These are phyloP conservation scores for Mallotus japonicus DNA, from an alignment of 441 rosid genomes.

Conservation along the genomic window DNA sequence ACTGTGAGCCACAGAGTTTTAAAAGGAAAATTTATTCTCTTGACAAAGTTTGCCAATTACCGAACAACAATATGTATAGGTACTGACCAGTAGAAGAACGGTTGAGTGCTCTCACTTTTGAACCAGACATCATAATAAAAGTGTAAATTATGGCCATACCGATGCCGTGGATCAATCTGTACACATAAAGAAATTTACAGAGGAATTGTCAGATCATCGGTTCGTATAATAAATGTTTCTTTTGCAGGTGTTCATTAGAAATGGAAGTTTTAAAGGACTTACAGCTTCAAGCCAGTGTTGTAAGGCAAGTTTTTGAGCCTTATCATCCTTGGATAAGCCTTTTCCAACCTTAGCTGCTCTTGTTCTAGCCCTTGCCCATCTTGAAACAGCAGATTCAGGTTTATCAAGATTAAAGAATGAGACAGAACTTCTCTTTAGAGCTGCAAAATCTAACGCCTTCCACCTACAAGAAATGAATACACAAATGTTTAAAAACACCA, in stretches of 20 bases:
- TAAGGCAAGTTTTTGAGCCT: conserved; percentile 84
- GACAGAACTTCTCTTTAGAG: conserved; percentile 79
- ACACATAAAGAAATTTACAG: neutral
- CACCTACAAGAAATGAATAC: conserved; percentile 47
- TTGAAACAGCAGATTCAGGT: conserved; percentile 82
- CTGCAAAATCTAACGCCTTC: conserved; percentile 96
- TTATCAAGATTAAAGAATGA: conserved; percentile 82
- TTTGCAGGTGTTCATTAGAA: too few species aligned
- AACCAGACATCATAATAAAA: conserved; percentile 81
- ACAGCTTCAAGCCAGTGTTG: conserved; percentile 99
- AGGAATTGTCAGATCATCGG: neutral
- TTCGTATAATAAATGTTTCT: too few species aligned
- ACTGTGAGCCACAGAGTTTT: neutral
- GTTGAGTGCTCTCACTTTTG: conserved; percentile 71
- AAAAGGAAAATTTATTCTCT: neutral
- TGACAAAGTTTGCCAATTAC: neutral
- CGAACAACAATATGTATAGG: neutral
- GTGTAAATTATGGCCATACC: conserved; percentile 91
- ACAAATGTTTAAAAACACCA: neutral
- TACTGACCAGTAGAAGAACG: conserved; percentile 92
- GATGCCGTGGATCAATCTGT: conserved; percentile 94
- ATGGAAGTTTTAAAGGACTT: conserved; percentile 27
- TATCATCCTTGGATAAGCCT: conserved; percentile 81
- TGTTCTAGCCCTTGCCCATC: conserved; percentile 93
- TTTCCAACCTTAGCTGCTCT: conserved; percentile 97